These are phyloP conservation scores for Diutina rugosa DNA, from an alignment of 1,139 yeast species.

Conservation along the genomic window DNA sequence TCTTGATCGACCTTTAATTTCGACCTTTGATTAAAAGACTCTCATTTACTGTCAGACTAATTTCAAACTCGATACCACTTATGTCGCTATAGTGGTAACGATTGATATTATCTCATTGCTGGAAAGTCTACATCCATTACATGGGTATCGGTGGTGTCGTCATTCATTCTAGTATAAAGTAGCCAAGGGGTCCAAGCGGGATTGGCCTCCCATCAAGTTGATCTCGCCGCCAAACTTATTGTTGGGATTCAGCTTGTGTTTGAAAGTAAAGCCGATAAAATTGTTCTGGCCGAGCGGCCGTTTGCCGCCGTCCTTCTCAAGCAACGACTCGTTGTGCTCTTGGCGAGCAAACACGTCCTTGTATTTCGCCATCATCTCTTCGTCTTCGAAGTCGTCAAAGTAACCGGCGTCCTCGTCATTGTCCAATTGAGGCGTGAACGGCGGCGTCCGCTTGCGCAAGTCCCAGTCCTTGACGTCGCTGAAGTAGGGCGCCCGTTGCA, in stretches of 20 bases:
- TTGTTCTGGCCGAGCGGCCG: slow-evolving; percentile 29
- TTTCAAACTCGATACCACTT: no score
- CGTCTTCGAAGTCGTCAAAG: slow-evolving; percentile 94
- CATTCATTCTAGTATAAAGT: slow-evolving; percentile 22
- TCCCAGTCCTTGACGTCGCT: slow-evolving; percentile 67
- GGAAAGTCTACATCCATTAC: no score
- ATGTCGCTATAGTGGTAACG: no score
- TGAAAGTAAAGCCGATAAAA: slow-evolving; percentile 92
- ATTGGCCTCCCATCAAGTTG: slow-evolving; percentile 19
- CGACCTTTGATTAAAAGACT: no score
- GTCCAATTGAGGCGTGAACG: slow-evolving; percentile 93
- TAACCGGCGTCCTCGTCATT: slow-evolving; percentile 98
- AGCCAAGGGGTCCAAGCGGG: slow-evolving; percentile 30
- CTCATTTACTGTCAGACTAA: no score
- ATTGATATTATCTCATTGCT: no score
- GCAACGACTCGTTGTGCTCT: slow-evolving; percentile 69
- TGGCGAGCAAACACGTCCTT: slow-evolving; percentile 92
- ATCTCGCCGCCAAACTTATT: slow-evolving; percentile 33
- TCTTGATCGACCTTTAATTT: no score
- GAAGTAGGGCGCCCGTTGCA: slow-evolving; percentile 71
- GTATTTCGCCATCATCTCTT: slow-evolving; percentile 94
- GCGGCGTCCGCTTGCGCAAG: slow-evolving; percentile 65
- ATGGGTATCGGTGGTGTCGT: background rate
- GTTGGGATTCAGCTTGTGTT: slow-evolving; percentile 65
- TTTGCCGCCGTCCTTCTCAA: slow-evolving; percentile 39